These are phyloP conservation scores for Scopulariopsis brevicaulis DNA, from an alignment of 2,329 filamentous ascomycete species.

Conservation along the genomic window DNA sequence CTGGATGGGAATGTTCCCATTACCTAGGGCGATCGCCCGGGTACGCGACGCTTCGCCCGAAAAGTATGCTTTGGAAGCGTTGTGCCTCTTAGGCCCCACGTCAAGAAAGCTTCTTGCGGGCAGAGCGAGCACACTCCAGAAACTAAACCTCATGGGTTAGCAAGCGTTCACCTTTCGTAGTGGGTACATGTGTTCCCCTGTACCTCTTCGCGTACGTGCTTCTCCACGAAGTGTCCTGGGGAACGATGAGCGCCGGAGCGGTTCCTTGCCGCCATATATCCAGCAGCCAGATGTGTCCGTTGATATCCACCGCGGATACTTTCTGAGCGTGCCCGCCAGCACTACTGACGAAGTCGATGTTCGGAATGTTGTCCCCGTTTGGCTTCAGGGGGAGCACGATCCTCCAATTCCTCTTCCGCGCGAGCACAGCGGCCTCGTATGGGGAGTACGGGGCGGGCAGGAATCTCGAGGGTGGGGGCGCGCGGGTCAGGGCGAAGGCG, in stretches of 20 bases:
- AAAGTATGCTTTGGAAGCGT: background rate
- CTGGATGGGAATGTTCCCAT: background rate
- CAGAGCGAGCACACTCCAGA: background rate
- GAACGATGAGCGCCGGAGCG: background rate
- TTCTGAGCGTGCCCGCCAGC: constrained; percentile 33
- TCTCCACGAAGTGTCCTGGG: background rate
- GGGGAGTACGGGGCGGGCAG: background rate
- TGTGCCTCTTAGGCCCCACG: background rate
- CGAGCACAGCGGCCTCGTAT: constrained; percentile 21
- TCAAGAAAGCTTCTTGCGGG: constrained; percentile 1
- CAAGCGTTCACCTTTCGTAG: background rate
- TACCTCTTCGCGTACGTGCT: background rate
- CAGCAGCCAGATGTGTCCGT: constrained; percentile 34
- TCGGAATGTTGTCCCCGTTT: constrained; percentile 36
- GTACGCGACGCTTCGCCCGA: background rate
- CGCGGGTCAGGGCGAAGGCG: constrained; percentile 26
- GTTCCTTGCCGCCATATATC: constrained; percentile 34
- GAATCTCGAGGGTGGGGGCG: constrained; percentile 5
- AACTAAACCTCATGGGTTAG: background rate
- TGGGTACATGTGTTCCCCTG: too few relatives aligned
- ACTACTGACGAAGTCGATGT: constrained; percentile 37
- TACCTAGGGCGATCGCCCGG: background rate
- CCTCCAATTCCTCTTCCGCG: constrained; percentile 34
- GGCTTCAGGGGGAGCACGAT: constrained; percentile 31
- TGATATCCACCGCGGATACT: constrained; percentile 38